Percentiles rank a stretch among this genome's conserved stretches.
Evolutionary conservation across 2,329 filamentous ascomycete genomes (phyloP).

Genomic region (Thielaviopsis musarum): DNA sequence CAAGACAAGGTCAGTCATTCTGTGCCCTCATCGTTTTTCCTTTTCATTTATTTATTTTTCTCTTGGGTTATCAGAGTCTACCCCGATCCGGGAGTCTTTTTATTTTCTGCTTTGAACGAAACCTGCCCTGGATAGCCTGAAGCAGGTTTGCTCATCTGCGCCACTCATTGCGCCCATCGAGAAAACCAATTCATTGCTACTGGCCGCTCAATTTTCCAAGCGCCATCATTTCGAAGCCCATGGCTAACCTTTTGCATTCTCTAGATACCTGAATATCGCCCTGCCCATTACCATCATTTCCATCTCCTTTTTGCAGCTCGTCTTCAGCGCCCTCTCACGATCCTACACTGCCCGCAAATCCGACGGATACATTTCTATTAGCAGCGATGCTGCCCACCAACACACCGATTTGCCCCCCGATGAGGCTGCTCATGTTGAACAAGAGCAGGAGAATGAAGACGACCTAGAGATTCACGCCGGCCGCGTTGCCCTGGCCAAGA

Average conservation of each 20-base stretch:
- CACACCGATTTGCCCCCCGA: constrained; percentile 37
- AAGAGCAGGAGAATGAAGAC: constrained; percentile 40
- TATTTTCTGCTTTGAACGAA: too few species aligned
- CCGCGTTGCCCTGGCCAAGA: constrained; percentile 40
- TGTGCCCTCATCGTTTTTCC: too few species aligned
- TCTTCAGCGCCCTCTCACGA: constrained; percentile 22
- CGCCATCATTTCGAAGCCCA: not conserved
- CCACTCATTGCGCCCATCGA: not conserved
- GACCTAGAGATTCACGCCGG: constrained; percentile 39
- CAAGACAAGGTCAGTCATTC: constrained; percentile 43
- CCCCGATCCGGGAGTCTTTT: too few species aligned
- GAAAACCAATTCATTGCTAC: constrained; percentile 6
- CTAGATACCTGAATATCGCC: constrained; percentile 62
- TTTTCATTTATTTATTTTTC: too few species aligned
- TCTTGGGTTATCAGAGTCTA: too few species aligned
- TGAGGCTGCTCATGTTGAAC: constrained; percentile 22
- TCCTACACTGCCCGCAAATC: not conserved
- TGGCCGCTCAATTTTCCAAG: not conserved
- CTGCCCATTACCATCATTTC: constrained; percentile 58
- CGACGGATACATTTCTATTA: constrained; percentile 8
- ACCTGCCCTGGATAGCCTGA: too few species aligned
- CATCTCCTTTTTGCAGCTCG: constrained; percentile 52
- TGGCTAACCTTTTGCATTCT: not conserved
- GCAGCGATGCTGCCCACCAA: constrained; percentile 18
- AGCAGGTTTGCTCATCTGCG: constrained; percentile 7